Conservation (phyloP, 2,329 filamentous ascomycete species). For the Sporothrix pallida region DNA sequence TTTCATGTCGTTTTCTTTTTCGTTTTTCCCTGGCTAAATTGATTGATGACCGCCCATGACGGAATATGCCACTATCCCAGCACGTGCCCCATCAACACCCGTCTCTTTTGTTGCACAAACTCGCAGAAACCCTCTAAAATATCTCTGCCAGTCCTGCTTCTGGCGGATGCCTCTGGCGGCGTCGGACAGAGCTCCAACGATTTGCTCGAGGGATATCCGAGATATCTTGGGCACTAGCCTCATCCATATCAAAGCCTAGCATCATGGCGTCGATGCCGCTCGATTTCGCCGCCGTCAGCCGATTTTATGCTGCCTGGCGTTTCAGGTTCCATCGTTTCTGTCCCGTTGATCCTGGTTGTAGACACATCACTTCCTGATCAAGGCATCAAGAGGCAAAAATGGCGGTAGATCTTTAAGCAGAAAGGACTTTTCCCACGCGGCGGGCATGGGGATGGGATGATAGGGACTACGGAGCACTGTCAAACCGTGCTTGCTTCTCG, state of each 20-base stretch:
- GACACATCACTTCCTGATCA: not conserved
- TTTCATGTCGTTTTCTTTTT: not conserved
- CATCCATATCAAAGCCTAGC: not conserved
- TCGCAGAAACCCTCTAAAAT: too few relatives aligned
- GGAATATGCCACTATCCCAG: not conserved
- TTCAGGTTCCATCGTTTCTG: slow-evolving; percentile 7
- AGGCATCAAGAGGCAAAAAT: not conserved
- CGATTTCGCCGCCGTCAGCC: slow-evolving; percentile 2
- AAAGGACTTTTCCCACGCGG: slow-evolving; percentile 1
- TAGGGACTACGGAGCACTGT: not conserved
- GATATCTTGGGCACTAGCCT: not conserved
- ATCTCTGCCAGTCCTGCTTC: too few relatives aligned
- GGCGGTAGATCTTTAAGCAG: not conserved
- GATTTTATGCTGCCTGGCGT: slow-evolving; percentile 19
- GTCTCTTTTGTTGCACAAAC: too few relatives aligned
- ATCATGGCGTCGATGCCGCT: slow-evolving; percentile 3
- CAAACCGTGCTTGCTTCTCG: not conserved
- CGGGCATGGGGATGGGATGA: not conserved
- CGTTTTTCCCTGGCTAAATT: not conserved
- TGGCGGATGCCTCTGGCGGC: not conserved
- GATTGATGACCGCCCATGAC: not conserved
- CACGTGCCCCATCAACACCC: not conserved
- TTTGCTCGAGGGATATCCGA: not conserved
- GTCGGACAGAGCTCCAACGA: not conserved
- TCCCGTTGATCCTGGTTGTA: not conserved